A percentile compares a stretch with the other conserved stretches of the same genome.
Evolutionary conservation across 306 rosid species (phyloP).

Genomic region (Quercus robur): DNA sequence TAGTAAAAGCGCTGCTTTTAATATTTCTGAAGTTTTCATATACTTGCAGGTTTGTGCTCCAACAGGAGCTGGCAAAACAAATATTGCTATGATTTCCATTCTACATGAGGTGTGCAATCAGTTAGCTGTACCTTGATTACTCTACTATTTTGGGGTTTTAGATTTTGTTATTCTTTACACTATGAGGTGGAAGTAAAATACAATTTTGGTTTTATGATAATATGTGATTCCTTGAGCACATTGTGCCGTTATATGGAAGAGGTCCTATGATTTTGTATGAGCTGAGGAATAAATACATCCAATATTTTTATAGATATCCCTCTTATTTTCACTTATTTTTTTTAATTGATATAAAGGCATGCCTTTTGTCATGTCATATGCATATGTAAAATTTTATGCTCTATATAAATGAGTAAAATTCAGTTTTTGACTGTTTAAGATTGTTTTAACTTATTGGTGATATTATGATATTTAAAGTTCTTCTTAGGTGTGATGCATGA

Average conservation of each 20-base stretch:
- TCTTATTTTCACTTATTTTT: background rate
- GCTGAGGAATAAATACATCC: background rate
- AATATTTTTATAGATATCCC: background rate
- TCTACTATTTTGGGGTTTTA: background rate
- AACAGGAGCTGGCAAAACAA: slow-evolving; percentile 98
- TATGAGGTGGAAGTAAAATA: background rate
- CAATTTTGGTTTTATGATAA: background rate
- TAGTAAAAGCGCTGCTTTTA: slow-evolving; percentile 11
- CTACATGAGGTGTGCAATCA: slow-evolving; percentile 76
- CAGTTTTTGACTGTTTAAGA: background rate
- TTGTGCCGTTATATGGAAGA: slow-evolving; percentile 1
- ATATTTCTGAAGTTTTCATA: slow-evolving; percentile 18
- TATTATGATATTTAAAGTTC: background rate
- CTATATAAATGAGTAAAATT: background rate
- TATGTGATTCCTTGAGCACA: background rate
- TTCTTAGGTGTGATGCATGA: background rate
- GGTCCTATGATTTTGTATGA: background rate
- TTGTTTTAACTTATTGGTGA: background rate
- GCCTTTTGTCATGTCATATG: background rate
- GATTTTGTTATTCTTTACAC: background rate
- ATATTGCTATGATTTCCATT: slow-evolving; percentile 95
- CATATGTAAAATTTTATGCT: background rate
- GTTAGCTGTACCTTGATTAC: slow-evolving; percentile 2
- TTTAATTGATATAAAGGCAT: background rate
- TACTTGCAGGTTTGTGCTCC: slow-evolving; percentile 94